phyloP scores from a whole-genome alignment of 352 stramenopile species.

The Aphanomyces astaci region DNA sequence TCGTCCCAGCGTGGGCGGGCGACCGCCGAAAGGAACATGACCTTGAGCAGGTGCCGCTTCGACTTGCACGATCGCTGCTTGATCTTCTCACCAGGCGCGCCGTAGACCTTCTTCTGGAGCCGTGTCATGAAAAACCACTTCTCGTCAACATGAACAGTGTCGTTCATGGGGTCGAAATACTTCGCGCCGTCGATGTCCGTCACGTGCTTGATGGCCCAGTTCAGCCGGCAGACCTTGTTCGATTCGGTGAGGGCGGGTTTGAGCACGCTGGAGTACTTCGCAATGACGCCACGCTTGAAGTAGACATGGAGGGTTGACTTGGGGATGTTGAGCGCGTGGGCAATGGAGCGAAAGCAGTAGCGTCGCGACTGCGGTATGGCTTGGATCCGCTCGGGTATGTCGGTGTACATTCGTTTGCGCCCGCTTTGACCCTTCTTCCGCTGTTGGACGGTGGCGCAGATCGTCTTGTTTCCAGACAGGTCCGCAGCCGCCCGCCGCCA shows the following conservation, averaged over 20 bases:
- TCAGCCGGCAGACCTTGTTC: not conserved
- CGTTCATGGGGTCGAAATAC: not conserved
- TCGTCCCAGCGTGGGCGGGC: not conserved
- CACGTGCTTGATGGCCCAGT: not conserved
- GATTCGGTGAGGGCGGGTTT: not conserved
- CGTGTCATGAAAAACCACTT: conserved; percentile 3
- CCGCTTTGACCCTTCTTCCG: not conserved
- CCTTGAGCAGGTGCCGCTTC: not conserved
- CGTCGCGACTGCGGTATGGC: not conserved
- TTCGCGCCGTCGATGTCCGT: not conserved
- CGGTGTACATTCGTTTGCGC: not conserved
- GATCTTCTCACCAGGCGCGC: not conserved
- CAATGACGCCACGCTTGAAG: not conserved
- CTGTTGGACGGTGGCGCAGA: not conserved
- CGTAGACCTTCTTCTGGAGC: not conserved
- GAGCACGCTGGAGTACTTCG: not conserved
- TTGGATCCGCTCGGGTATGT: not conserved
- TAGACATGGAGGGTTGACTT: not conserved
- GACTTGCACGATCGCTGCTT: not conserved
- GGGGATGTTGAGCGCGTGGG: not conserved
- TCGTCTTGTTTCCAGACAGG: not conserved
- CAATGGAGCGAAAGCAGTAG: not conserved
- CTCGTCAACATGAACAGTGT: not conserved
- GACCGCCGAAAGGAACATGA: not conserved
- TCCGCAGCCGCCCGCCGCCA: not conserved